A percentile compares a stretch with the other conserved stretches of the same genome.
These are phyloP conservation scores for Meira nashicola DNA, from an alignment of 1,284 basidiomycete genomes.

Conservation along the genomic window DNA sequence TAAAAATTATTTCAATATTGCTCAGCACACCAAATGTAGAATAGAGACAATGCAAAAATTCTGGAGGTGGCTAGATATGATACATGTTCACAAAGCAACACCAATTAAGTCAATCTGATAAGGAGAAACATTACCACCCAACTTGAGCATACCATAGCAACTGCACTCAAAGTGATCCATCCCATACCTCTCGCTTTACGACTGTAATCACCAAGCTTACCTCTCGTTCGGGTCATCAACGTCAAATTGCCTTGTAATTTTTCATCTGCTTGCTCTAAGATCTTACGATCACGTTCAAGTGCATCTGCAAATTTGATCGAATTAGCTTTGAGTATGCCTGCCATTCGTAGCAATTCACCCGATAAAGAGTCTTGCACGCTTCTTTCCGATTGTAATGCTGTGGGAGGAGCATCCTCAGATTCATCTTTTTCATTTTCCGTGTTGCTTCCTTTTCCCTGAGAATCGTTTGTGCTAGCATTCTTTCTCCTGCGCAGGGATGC, in stretches of 20 bases:
- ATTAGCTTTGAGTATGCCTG: conserved; percentile 42
- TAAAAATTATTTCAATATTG: no score
- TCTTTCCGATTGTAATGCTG: conserved; percentile 33
- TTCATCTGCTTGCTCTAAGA: conserved; percentile 41
- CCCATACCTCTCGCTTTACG: conserved; percentile 47
- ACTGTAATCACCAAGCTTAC: conserved; percentile 43
- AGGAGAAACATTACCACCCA: conserved; percentile 51
- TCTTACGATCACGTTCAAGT: conserved; percentile 45
- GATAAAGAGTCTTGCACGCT: conserved; percentile 45
- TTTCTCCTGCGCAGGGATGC: no score
- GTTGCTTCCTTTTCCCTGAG: not conserved
- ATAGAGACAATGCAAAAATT: not conserved
- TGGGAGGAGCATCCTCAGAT: conserved; percentile 1
- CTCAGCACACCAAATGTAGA: not conserved
- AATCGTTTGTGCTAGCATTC: not conserved
- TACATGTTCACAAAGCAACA: not conserved
- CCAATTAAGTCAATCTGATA: conserved; percentile 40
- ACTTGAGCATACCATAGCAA: conserved; percentile 39
- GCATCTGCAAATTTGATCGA: conserved; percentile 43
- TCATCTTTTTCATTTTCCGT: not conserved
- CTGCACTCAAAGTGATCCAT: conserved; percentile 47
- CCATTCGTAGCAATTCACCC: conserved; percentile 49
- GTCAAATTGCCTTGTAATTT: conserved; percentile 39
- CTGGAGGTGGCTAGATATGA: not conserved
- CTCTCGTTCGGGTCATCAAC: conserved; percentile 50